Base-by-base conservation (phyloP, 306 rosid genomes). In the Vigna trinervia region DNA sequence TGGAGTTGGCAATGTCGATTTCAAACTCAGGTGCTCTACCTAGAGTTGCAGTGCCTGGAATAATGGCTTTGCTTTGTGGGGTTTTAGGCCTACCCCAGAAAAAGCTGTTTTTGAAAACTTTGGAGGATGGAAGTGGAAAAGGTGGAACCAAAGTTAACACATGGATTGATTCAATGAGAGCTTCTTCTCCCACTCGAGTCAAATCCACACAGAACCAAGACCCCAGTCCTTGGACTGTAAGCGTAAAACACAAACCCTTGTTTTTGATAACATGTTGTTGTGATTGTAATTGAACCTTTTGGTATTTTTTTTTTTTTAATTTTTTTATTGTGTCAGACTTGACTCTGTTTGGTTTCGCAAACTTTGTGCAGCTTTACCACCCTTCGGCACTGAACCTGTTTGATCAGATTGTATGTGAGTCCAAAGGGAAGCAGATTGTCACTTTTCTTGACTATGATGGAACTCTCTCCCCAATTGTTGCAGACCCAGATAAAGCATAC, bases 391-490 rank as follows among this genome's bases (percentile, higher is more conserved):
- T 95, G 69, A 54, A 51, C 51, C 83, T 82, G 92, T 88, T 95
- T 68, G 90, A 85, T 58, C 66, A 92, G 85, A 89, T 95, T 8
- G 76, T 84, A 19, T 69, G 79, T 1, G 84, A 88, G 32, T 83
- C 93, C 1, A 84, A 68, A 69, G 97, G 88, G 45, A 95, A 95
- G 68, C 91, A 90, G 61, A 81, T 95, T 28, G 89, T 90, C 4
- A 74, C 87, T 73, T 95, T 95, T 82, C 90, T 95, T 64, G 98
- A 95, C 79, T 95, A 95, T 7, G 97, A 95, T 69, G 98, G 98
- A 38, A 95, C 98, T 36, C 98, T 95, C 41, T 92, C 98, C 2
- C 98, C 98, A 38, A 95, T 95, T 56, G 98, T 95, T n/a, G 84
- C 89, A 70, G 91, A 95, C 80, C 98, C 98, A 5, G 96, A 92